These are phyloP conservation scores for Teunomyces lycoperdinae DNA, from an alignment of 805 yeast genomes.

Conservation along the genomic window DNA sequence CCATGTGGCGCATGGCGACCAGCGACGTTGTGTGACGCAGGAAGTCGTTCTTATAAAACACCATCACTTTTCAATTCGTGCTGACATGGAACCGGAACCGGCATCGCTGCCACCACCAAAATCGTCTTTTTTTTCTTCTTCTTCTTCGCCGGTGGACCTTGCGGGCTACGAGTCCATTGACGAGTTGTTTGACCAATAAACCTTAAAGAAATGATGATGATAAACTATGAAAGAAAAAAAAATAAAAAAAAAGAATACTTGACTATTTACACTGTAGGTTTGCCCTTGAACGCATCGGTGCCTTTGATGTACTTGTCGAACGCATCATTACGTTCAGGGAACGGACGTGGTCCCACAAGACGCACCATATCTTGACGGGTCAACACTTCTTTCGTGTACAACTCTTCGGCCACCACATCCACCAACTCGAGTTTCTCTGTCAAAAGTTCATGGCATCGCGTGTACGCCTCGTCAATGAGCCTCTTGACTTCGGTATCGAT, in stretches of 20 bases:
- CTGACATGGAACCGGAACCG: neutral
- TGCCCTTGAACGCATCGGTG: constrained; percentile 38
- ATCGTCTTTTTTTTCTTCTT: too few species aligned
- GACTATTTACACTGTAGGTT: constrained; percentile 14
- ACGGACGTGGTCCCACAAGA: constrained; percentile 73
- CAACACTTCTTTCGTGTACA: constrained; percentile 70
- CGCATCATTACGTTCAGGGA: constrained; percentile 77
- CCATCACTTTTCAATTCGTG: neutral
- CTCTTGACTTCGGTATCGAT: constrained; percentile 71
- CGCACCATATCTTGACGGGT: constrained; percentile 80
- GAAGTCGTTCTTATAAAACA: neutral
- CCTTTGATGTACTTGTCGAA: constrained; percentile 81
- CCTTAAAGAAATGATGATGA: neutral
- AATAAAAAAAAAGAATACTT: too few species aligned
- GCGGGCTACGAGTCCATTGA: constrained; percentile 11
- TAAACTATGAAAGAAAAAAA: neutral
- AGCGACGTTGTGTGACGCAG: neutral
- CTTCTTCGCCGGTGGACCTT: neutral
- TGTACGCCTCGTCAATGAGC: constrained; percentile 64
- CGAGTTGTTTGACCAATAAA: constrained; percentile 8
- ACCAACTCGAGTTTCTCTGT: constrained; percentile 59
- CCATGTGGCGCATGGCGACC: constrained; percentile 9
- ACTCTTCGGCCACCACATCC: constrained; percentile 69
- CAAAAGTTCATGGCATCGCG: constrained; percentile 55
- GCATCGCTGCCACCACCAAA: too few species aligned